These are phyloP conservation scores for Fusarium veterinarium DNA, from an alignment of 2,329 filamentous ascomycete species.

Conservation along the genomic window DNA sequence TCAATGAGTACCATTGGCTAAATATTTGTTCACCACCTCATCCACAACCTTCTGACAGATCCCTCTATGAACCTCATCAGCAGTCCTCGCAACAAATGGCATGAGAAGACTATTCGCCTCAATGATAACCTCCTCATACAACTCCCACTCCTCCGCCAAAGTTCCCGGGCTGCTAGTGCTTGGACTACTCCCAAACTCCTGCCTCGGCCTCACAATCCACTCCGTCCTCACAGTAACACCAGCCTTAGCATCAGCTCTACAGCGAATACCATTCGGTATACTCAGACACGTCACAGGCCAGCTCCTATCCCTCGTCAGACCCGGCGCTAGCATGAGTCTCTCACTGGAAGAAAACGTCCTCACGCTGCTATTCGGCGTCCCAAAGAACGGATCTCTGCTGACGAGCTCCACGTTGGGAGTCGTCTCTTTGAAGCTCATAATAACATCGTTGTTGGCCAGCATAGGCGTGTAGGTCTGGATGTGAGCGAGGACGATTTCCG, in stretches of 20 bases:
- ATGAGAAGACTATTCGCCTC: conserved; percentile 27
- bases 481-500: conserved; percentile 28
- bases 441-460: conserved; percentile 14
- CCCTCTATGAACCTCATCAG: conserved; percentile 9
- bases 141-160: conserved; percentile 25
- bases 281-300: conserved; percentile 27
- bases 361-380: conserved; percentile 10
- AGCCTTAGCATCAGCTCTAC: conserved; percentile 23
- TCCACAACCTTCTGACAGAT: conserved; percentile 25
- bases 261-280: conserved; percentile 24
- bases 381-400: conserved; percentile 25
- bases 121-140: conserved; percentile 24
- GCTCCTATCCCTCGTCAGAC: conserved; percentile 9
- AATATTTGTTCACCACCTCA: conserved; percentile 13
- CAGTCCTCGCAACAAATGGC: conserved; percentile 27
- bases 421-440: conserved; percentile 18
- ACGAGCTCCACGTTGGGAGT: conserved; percentile 10
- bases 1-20: neutral
- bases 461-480: conserved; percentile 30
- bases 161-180: conserved; percentile 15
- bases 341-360: conserved; percentile 11
- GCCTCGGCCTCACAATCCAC: conserved; percentile 16
- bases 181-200: conserved; percentile 9
- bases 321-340: conserved; percentile 12
- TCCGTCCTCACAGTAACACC: conserved; percentile 27